Evolutionary conservation across 768 basidiomycete genomes (phyloP).

Genomic region (Lactifluus echinatus): DNA sequence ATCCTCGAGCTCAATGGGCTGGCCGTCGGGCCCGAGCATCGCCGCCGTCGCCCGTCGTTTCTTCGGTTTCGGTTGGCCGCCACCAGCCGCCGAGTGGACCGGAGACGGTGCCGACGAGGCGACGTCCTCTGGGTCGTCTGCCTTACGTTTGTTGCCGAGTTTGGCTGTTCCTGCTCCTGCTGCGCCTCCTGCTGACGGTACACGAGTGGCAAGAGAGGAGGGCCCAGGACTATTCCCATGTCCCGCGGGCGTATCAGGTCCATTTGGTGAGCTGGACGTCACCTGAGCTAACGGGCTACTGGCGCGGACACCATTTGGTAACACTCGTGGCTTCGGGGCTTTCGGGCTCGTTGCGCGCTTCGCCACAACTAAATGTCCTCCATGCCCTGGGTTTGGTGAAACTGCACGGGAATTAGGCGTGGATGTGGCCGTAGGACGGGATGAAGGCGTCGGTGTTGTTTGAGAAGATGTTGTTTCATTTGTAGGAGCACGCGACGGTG

Average conservation of each 20-base stretch:
- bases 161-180: constrained; percentile 21
- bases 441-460: constrained; percentile 23
- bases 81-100: constrained; percentile 17
- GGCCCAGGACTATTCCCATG: constrained; percentile 21
- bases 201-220: constrained; percentile 27
- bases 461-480: constrained; percentile 29
- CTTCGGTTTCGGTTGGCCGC: constrained; percentile 39
- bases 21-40: constrained; percentile 27
- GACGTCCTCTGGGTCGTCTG: constrained; percentile 28
- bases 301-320: constrained; percentile 39
- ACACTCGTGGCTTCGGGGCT: constrained; percentile 46
- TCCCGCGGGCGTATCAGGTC: constrained; percentile 28
- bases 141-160: constrained; percentile 54
- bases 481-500: constrained; percentile 32
- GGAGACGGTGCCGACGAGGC: constrained; percentile 5
- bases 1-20: constrained; percentile 53
- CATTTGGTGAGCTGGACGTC: constrained; percentile 25
- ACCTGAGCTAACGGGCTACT: constrained; percentile 46
- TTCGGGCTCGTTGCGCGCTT: constrained; percentile 83
- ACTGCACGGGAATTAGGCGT: constrained; percentile 44
- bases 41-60: constrained; percentile 39
- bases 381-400: constrained; percentile 51
- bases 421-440: constrained; percentile 31
- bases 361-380: constrained; percentile 73
- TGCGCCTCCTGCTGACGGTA: too few species aligned